These are phyloP conservation scores for Rubroboletus pulcherrimus DNA, from an alignment of 768 basidiomycete species.

Conservation along the genomic window DNA sequence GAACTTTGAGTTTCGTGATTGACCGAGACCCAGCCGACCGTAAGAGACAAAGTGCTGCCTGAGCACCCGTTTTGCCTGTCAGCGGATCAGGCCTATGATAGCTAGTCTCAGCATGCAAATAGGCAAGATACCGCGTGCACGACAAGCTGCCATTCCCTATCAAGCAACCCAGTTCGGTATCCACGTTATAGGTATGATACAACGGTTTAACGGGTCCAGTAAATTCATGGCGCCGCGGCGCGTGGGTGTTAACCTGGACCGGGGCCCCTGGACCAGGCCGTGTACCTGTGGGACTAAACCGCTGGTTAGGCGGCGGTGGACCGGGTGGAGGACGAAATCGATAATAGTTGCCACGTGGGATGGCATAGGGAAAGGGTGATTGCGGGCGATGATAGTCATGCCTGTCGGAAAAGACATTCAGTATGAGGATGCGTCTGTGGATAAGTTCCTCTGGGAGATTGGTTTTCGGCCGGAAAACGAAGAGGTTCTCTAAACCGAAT, in stretches of 20 bases:
- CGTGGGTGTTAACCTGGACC: too few relatives aligned
- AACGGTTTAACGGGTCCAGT: too few relatives aligned
- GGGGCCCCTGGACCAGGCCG: too few relatives aligned
- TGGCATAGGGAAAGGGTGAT: too few relatives aligned
- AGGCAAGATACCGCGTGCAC: slow-evolving; percentile 31
- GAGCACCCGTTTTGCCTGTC: slow-evolving; percentile 38
- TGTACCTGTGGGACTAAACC: too few relatives aligned
- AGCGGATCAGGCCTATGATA: slow-evolving; percentile 40
- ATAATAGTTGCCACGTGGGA: too few relatives aligned
- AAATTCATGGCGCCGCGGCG: too few relatives aligned
- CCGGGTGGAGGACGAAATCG: too few relatives aligned
- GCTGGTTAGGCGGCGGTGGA: too few relatives aligned
- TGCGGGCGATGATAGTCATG: too few relatives aligned
- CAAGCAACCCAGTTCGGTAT: slow-evolving; percentile 13
- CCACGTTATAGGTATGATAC: neutral
- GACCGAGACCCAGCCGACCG: slow-evolving; percentile 25
- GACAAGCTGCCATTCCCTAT: slow-evolving; percentile 17
- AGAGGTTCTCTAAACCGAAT: slow-evolving; percentile 36
- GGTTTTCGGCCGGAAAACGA: slow-evolving; percentile 20
- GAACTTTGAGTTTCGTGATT: slow-evolving; percentile 31
- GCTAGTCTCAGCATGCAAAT: slow-evolving; percentile 42
- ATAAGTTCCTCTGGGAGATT: neutral
- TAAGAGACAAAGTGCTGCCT: slow-evolving; percentile 37
- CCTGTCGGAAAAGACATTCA: too few relatives aligned
- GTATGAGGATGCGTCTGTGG: neutral